A percentile compares a stretch with the other conserved stretches of the same genome.
Conservation (phyloP, 140 eudicot genomes). For the Stevia rebaudiana region DNA sequence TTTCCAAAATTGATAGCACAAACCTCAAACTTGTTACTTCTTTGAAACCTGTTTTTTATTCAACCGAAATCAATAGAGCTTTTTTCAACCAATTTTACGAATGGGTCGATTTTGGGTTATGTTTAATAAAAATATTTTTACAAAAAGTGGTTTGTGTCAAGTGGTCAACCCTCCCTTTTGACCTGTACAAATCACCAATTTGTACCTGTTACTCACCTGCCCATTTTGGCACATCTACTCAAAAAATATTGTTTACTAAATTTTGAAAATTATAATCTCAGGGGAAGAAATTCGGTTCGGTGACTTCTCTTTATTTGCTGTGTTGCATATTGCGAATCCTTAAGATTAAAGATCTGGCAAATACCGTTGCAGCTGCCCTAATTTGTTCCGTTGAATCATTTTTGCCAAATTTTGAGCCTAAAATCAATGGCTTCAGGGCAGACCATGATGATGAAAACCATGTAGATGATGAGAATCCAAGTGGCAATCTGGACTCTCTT, state of each 20-base stretch:
- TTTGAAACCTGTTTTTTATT: not conserved
- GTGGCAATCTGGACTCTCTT: constrained; percentile 28
- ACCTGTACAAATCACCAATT: not conserved
- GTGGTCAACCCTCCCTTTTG: not conserved
- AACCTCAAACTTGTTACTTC: not conserved
- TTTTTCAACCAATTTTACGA: not conserved
- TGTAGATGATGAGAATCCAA: constrained; percentile 29
- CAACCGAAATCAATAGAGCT: not conserved
- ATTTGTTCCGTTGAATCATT: constrained; percentile 51
- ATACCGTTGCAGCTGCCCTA: constrained; percentile 80
- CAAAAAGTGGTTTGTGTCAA: not conserved
- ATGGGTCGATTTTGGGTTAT: not conserved
- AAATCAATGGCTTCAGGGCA: constrained; percentile 43
- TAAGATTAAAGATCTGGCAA: constrained; percentile 89
- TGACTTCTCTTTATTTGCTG: constrained; percentile 72
- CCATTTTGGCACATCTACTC: not conserved
- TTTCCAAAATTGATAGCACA: too few relatives aligned
- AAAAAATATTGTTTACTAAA: constrained; percentile 13
- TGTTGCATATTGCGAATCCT: constrained; percentile 89
- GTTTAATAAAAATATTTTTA: not conserved
- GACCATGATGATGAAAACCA: constrained; percentile 31
- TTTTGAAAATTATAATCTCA: constrained; percentile 30
- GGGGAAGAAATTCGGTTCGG: constrained; percentile 54
- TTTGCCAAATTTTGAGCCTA: constrained; percentile 45
- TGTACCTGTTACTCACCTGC: not conserved